Evolutionary conservation across 495 filamentous ascomycete species (phyloP), one percentile per base, ranked within the genome.

Genomic region (Penicillium lividum): DNA sequence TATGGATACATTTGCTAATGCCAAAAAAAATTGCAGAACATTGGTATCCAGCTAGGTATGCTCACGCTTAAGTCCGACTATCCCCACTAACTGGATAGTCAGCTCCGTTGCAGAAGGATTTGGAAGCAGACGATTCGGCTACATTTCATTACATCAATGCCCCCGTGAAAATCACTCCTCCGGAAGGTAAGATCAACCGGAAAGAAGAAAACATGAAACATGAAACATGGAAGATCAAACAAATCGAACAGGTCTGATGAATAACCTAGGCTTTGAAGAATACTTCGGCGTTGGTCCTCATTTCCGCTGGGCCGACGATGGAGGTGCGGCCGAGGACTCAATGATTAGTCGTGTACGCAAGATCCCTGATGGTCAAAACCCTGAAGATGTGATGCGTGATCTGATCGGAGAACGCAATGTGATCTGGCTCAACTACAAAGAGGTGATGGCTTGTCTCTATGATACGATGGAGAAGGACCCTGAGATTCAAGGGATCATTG

Each of bases 211-310:
- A 22, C 22, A 22, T 22, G 22, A 22, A 22, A 22, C 22, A 2
- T 58, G 11, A 22, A 9, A 40, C 15, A 29, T n/a, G 7, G 10
- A 0, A 53, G 28, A 58, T 22, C 1, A 18, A 50, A 11, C 3
- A 22, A 22, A 2, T 22, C 22, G 22, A 22, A 22, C 22, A 22
- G 31, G 28, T 42, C 44, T 38, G 9, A 36, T 18, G 53, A 22
- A 0, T 13, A 16, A 7, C 7, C 8, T 38, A 61, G 80, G 78
- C 0, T 82, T 80, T 64, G 71, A 78, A 47, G 75, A 80, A 51
- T 84, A 81, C 62, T 84, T 82, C 50, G 80, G 81, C 4, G 56
- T 74, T n/a, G 72, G 72, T 4, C 81, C 80, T 7, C 72, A 80
- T 42, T 82, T 75, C 62, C 75, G 80, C 9, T 84, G 82, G 68